phyloP scores from a whole-genome alignment of 2,329 filamentous ascomycete genomes.

The Epichloe scottii region DNA sequence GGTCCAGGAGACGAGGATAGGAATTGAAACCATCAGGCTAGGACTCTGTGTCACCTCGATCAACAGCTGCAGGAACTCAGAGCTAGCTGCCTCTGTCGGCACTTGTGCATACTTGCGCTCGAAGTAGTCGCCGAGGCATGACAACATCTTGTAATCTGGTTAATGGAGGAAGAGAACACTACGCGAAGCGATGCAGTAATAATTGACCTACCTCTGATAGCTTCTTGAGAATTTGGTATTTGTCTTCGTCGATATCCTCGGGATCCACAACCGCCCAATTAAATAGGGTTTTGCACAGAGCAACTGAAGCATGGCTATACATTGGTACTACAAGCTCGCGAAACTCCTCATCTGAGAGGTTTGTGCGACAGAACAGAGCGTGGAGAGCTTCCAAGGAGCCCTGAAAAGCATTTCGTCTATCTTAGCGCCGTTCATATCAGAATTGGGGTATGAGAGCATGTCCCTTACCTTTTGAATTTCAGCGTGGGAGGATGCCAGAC shows the following conservation, averaged over 20 bases:
- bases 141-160: conserved; percentile 51
- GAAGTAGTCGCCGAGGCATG: conserved; percentile 72
- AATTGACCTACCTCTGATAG: conserved; percentile 61
- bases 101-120: conserved; percentile 62
- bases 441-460: no score
- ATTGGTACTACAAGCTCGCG: conserved; percentile 65
- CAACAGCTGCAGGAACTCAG: conserved; percentile 67
- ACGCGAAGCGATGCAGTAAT: background rate
- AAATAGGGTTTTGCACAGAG: conserved; percentile 60
- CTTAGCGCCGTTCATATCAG: background rate
- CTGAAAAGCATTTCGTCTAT: conserved; percentile 26
- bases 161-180: conserved; percentile 3
- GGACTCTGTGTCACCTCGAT: conserved; percentile 68
- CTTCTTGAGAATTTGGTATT: conserved; percentile 87
- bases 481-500: conserved; percentile 57
- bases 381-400: conserved; percentile 75
- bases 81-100: conserved; percentile 50
- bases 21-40: conserved; percentile 87
- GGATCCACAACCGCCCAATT: conserved; percentile 70
- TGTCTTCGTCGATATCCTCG: conserved; percentile 77
- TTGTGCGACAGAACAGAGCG: conserved; percentile 62
- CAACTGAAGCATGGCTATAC: conserved; percentile 59
- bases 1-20: conserved; percentile 81
- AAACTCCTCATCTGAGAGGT: conserved; percentile 68
- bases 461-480: conserved; percentile 55